These are phyloP conservation scores for Colletotrichum lini DNA, from an alignment of 2,329 filamentous ascomycete genomes.

Conservation along the genomic window DNA sequence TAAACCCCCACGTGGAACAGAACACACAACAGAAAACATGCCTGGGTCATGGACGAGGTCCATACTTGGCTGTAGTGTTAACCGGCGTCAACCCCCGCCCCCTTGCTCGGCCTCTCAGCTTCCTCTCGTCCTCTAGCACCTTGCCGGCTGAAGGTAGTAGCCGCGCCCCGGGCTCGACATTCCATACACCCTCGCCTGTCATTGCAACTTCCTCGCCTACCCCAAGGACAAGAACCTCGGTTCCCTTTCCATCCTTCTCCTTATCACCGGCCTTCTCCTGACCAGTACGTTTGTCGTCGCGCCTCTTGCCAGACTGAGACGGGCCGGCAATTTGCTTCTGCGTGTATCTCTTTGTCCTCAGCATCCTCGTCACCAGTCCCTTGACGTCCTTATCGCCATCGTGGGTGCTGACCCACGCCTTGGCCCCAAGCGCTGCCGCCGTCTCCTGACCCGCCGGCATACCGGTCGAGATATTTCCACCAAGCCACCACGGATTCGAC, in stretches of 20 bases:
- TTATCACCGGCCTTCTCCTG: constrained; percentile 19
- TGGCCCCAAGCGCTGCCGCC: constrained; percentile 66
- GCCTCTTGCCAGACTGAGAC: constrained; percentile 1
- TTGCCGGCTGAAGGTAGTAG: not conserved
- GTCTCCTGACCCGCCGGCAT: constrained; percentile 71
- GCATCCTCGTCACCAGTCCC: constrained; percentile 65
- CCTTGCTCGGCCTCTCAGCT: constrained; percentile 10
- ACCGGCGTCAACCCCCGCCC: constrained; percentile 27
- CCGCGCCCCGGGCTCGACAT: constrained; percentile 25
- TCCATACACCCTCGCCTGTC: constrained; percentile 56
- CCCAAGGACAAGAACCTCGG: constrained; percentile 59
- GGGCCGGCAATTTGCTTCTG: constrained; percentile 60
- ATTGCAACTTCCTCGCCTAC: constrained; percentile 61
- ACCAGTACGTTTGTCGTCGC: constrained; percentile 10
- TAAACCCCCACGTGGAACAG: not conserved
- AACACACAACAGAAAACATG: not conserved
- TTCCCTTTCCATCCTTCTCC: constrained; percentile 45
- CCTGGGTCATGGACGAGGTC: not conserved
- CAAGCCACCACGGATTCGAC: constrained; percentile 73
- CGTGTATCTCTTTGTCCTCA: constrained; percentile 62
- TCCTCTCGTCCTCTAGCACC: not conserved
- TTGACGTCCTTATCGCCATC: constrained; percentile 71
- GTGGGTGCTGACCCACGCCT: constrained; percentile 73
- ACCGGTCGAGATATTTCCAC: constrained; percentile 70
- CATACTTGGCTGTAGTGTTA: constrained; percentile 20